A percentile compares a stretch with the other conserved stretches of the same genome.
Conservation (phyloP, 495 filamentous ascomycete genomes). For the Hypoxylon lienhwacheense region DNA sequence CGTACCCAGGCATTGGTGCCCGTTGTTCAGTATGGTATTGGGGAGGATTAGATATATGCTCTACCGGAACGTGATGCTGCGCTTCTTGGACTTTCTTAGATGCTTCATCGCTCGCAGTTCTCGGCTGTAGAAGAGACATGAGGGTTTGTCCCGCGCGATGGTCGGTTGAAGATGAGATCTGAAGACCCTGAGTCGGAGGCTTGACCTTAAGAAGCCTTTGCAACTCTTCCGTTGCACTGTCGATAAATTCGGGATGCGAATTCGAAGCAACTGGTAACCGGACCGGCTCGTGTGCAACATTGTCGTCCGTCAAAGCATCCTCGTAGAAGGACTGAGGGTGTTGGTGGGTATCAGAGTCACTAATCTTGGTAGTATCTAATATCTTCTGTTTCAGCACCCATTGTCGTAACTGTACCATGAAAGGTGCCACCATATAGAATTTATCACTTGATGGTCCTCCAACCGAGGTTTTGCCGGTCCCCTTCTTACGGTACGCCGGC, state of each 20-base stretch:
- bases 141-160: conserved; percentile 52
- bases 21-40: conserved; percentile 46
- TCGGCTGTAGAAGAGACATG: conserved; percentile 57
- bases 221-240: conserved; percentile 64
- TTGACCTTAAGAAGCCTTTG: conserved; percentile 66
- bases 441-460: conserved; percentile 72
- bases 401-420: conserved; percentile 80
- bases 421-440: conserved; percentile 98
- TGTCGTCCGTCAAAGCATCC: conserved; percentile 48
- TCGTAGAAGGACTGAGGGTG: conserved; percentile 38
- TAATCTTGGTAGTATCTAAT: conserved; percentile 53
- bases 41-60: conserved; percentile 46
- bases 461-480: conserved; percentile 55
- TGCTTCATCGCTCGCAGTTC: conserved; percentile 33
- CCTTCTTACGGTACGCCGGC: conserved; percentile 73
- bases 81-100: conserved; percentile 15
- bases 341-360: conserved; percentile 10
- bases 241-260: conserved; percentile 34
- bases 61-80: conserved; percentile 46
- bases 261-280: conserved; percentile 1
- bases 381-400: conserved; percentile 87
- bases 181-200: conserved; percentile 49
- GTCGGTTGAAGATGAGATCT: conserved; percentile 31
- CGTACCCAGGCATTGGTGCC: conserved; percentile 39
- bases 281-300: conserved; percentile 32